phyloP scores from a whole-genome alignment of 805 yeast genomes.

The Zygosaccharomyces rouxii region DNA sequence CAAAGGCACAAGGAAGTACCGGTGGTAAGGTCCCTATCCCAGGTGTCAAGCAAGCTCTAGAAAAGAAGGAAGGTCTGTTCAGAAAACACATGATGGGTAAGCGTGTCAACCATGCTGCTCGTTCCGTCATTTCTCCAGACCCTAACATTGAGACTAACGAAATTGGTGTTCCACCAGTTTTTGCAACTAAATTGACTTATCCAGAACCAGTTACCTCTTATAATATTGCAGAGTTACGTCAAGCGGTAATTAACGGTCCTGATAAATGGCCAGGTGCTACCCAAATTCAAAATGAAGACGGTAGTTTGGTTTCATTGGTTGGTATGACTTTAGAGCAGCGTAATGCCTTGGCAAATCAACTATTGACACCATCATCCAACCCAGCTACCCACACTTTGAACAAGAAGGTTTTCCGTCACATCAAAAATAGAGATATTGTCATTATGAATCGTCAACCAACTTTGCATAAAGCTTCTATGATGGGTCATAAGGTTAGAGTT shows the following conservation, averaged over 20 bases:
- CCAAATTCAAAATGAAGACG: conserved; percentile 94
- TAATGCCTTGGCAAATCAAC: conserved; percentile 89
- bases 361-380: conserved; percentile 74
- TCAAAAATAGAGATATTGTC: conserved; percentile 91
- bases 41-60: conserved; percentile 95
- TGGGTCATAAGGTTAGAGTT: conserved; percentile 98
- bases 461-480: conserved; percentile 98
- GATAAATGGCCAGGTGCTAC: conserved; percentile 98
- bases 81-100: conserved; percentile 99
- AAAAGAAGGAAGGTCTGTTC: conserved; percentile 96
- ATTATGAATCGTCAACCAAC: conserved; percentile 99
- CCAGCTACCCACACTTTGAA: conserved; percentile 60
- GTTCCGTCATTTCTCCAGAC: conserved; percentile 98
- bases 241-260: conserved; percentile 96
- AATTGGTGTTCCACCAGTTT: conserved; percentile 98
- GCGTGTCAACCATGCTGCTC: conserved; percentile 97
- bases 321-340: conserved; percentile 94
- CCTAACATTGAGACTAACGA: conserved; percentile 97
- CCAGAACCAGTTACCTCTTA: conserved; percentile 97
- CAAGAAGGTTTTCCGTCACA: conserved; percentile 93
- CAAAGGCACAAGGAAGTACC: conserved; percentile 75
- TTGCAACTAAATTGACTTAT: conserved; percentile 90
- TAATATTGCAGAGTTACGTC: conserved; percentile 84
- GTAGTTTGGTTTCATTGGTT: conserved; percentile 69
- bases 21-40: conserved; percentile 71